Conservation (phyloP, 169 alveolate species). For the Plasmodium inui region DNA sequence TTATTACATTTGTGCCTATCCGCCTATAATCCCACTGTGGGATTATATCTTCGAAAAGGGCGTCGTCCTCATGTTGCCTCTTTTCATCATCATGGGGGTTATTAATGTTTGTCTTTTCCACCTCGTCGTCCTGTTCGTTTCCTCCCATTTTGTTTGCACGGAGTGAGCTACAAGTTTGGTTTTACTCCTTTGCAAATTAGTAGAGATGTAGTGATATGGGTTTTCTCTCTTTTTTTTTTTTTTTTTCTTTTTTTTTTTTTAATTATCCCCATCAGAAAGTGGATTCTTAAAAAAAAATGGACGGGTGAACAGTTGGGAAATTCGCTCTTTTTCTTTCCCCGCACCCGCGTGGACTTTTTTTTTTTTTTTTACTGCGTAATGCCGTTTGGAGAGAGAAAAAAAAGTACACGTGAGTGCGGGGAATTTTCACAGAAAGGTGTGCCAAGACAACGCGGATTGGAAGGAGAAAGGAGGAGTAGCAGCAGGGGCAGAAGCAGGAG, state of each 20-base stretch:
- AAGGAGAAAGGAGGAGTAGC: background rate
- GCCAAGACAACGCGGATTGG: background rate
- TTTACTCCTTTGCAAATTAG: background rate
- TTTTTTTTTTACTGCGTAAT: background rate
- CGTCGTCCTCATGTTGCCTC: constrained; percentile 18
- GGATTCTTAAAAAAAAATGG: background rate
- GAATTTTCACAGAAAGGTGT: background rate
- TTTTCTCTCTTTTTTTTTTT: background rate
- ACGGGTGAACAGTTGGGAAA: background rate
- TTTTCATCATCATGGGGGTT: background rate
- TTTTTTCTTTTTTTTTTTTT: background rate
- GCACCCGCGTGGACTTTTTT: background rate
- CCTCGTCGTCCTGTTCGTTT: background rate
- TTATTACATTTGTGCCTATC: constrained; percentile 48
- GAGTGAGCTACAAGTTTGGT: background rate
- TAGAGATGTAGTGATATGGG: background rate
- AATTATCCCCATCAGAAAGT: background rate
- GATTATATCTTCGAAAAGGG: constrained; percentile 23
- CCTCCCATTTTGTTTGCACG: background rate
- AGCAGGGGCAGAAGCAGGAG: too few species aligned
- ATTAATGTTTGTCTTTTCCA: background rate
- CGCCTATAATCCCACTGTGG: constrained; percentile 43
- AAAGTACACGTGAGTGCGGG: background rate
- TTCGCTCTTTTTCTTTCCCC: background rate
- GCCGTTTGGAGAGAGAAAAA: background rate